Evolutionary conservation across 1,284 basidiomycete species (phyloP).

Genomic region (Microbotryomycetes sp.): DNA sequence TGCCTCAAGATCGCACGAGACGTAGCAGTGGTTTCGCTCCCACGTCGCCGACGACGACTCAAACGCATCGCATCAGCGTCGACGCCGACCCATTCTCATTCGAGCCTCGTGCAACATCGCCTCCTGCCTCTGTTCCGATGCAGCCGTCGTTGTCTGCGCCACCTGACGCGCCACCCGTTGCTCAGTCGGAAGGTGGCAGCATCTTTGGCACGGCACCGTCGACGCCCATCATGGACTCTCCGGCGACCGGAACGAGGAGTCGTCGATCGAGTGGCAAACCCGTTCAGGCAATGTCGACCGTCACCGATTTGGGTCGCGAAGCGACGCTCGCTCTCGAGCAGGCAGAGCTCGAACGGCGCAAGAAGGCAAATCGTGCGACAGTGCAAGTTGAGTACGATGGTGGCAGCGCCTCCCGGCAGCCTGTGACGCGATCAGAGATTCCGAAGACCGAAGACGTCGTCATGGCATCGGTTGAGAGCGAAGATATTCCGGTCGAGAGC

Average conservation of each 20-base stretch:
- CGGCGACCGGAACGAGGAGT: background rate
- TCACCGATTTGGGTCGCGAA: background rate
- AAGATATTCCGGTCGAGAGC: background rate
- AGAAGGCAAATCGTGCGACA: conserved; percentile 59
- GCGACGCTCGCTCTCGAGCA: conserved; percentile 5
- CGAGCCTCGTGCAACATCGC: conserved; percentile 10
- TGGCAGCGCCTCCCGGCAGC: conserved; percentile 10
- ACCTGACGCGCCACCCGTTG: conserved; percentile 4
- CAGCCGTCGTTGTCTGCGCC: conserved; percentile 19
- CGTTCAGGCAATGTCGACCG: background rate
- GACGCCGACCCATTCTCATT: conserved; percentile 30
- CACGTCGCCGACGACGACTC: conserved; percentile 20
- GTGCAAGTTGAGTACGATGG: conserved; percentile 84
- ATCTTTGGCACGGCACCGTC: background rate
- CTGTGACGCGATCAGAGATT: conserved; percentile 15
- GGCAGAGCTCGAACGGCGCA: conserved; percentile 31
- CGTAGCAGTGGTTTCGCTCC: background rate
- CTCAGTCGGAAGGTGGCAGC: background rate
- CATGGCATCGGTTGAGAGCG: conserved; percentile 15
- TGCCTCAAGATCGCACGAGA: background rate
- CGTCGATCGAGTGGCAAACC: background rate
- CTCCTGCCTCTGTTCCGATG: conserved; percentile 10
- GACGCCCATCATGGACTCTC: conserved; percentile 3
- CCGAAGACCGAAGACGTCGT: conserved; percentile 17
- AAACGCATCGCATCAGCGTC: conserved; percentile 22